These are phyloP conservation scores for Diatrype stigma DNA, from an alignment of 2,329 filamentous ascomycete species.

Conservation along the genomic window DNA sequence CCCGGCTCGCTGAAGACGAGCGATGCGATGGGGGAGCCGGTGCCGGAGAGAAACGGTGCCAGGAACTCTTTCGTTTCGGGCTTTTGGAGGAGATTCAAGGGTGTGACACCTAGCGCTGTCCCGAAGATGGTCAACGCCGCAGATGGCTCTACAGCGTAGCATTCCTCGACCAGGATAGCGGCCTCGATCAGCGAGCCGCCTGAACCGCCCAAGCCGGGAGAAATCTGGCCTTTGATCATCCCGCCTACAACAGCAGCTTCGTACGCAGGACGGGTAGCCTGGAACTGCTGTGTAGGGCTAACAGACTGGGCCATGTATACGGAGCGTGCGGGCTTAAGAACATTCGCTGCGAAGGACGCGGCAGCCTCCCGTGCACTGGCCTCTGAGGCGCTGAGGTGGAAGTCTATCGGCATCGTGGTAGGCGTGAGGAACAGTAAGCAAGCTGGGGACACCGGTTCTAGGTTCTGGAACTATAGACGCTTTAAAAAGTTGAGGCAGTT, in stretches of 20 bases:
- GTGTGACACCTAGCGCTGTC: conserved; percentile 48
- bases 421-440: no score
- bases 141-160: conserved; percentile 47
- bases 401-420: conserved; percentile 12
- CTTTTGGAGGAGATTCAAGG: conserved; percentile 42
- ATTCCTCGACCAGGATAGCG: conserved; percentile 48
- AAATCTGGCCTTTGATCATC: conserved; percentile 44
- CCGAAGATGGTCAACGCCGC: conserved; percentile 46
- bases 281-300: conserved; percentile 36
- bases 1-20: conserved; percentile 49
- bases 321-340: conserved; percentile 6
- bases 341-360: conserved; percentile 1
- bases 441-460: no score
- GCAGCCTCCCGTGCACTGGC: conserved; percentile 2
- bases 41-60: conserved; percentile 40
- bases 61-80: conserved; percentile 39
- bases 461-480: no score
- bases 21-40: conserved; percentile 44
- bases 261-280: conserved; percentile 43
- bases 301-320: conserved; percentile 1
- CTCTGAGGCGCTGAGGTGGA: conserved; percentile 6
- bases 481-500: no score
- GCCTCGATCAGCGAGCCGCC: conserved; percentile 42
- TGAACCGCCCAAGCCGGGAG: conserved; percentile 40
- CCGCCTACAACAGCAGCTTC: conserved; percentile 37